These are phyloP conservation scores for Botrytis fragariae DNA, from an alignment of 2,329 filamentous ascomycete species.

Conservation along the genomic window DNA sequence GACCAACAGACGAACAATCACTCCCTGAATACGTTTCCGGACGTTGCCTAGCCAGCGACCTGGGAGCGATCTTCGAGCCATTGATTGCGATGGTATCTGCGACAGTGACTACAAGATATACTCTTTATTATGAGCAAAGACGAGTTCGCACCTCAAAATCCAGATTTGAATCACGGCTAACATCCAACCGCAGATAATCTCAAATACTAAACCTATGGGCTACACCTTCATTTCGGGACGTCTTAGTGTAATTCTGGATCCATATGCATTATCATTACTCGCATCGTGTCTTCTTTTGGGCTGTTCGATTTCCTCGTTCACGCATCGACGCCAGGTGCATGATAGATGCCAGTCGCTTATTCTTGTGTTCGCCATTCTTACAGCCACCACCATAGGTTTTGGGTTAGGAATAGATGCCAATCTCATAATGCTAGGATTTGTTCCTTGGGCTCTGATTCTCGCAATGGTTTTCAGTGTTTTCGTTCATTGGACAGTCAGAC, in stretches of 20 bases:
- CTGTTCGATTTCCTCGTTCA: constrained; percentile 41
- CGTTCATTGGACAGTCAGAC: constrained; percentile 31
- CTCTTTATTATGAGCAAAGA: constrained; percentile 31
- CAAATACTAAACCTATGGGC: neutral
- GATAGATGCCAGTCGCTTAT: constrained; percentile 39
- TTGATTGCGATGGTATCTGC: constrained; percentile 27
- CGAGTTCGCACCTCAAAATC: constrained; percentile 18
- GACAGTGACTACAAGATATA: constrained; percentile 33
- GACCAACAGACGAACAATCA: neutral
- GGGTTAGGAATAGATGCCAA: constrained; percentile 32
- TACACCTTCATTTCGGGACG: constrained; percentile 23
- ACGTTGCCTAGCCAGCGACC: constrained; percentile 20
- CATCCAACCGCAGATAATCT: neutral
- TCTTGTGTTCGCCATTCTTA: constrained; percentile 34
- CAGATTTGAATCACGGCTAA: neutral
- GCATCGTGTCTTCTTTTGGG: constrained; percentile 40
- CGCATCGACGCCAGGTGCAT: constrained; percentile 37
- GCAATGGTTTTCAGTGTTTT: constrained; percentile 40
- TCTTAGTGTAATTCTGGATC: constrained; percentile 33
- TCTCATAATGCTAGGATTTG: constrained; percentile 39
- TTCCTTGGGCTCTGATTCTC: constrained; percentile 40
- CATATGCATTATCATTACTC: constrained; percentile 40
- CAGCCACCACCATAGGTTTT: constrained; percentile 34
- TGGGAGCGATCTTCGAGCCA: constrained; percentile 32
- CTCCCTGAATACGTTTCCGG: neutral